Percentiles rank a stretch among this genome's conserved stretches.
Evolutionary conservation across 352 stramenopile species (phyloP).

Genomic region (Globisporangium ultimum): DNA sequence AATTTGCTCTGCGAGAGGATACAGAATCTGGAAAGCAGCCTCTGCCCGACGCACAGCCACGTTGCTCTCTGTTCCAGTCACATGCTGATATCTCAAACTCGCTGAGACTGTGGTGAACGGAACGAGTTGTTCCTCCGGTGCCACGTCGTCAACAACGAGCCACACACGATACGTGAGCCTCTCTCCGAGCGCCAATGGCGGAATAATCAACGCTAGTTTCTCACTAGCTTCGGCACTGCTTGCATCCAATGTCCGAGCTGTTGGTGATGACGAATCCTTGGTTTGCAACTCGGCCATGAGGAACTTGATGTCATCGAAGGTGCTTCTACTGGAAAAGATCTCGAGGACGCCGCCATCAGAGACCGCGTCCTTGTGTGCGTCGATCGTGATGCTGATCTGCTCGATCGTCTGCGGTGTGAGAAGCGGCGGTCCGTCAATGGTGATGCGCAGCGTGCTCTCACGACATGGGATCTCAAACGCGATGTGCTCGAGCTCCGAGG

Average conservation of each 20-base stretch:
- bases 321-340: constrained; percentile 24
- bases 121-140: constrained; percentile 6
- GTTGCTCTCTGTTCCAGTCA: constrained; percentile 11
- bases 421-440: constrained; percentile 43
- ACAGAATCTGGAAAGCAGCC: constrained; percentile 26
- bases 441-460: constrained; percentile 51
- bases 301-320: constrained; percentile 10
- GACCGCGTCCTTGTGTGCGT: constrained; percentile 43
- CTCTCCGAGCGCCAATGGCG: constrained; percentile 19
- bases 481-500: constrained; percentile 22
- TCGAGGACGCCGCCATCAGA: constrained; percentile 39
- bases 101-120: constrained; percentile 15
- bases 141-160: constrained; percentile 12
- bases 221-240: not conserved
- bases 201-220: constrained; percentile 19
- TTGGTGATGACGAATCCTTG: not conserved
- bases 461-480: constrained; percentile 47
- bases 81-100: constrained; percentile 25
- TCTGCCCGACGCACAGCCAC: constrained; percentile 25
- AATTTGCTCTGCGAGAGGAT: constrained; percentile 30
- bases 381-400: constrained; percentile 37
- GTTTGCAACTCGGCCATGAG: constrained; percentile 7
- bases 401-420: constrained; percentile 43
- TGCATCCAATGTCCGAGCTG: not conserved
- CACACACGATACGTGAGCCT: constrained; percentile 24